phyloP scores from a whole-genome alignment of 2,329 filamentous ascomycete genomes.

The Fusarium succisae region DNA sequence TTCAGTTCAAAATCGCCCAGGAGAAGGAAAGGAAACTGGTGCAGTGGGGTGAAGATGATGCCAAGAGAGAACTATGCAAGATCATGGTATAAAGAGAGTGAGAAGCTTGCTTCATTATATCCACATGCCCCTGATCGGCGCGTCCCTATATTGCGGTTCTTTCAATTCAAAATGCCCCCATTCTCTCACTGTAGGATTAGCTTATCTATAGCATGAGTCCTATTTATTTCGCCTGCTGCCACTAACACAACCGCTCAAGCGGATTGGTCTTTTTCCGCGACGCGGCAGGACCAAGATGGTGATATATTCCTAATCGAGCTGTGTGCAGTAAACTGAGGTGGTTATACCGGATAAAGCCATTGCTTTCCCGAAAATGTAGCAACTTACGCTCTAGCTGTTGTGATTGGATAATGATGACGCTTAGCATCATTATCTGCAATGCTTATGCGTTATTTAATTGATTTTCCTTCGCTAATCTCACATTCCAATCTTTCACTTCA shows the following conservation, averaged over 20 bases:
- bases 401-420: not conserved
- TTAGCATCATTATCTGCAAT: not conserved
- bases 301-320: not conserved
- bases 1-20: not conserved
- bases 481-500: not conserved
- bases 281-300: not conserved
- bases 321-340: too few species aligned
- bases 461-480: not conserved
- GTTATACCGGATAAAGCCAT: not conserved
- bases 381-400: not conserved
- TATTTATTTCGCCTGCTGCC: too few species aligned
- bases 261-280: too few species aligned
- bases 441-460: not conserved
- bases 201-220: not conserved
- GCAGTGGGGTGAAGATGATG: not conserved
- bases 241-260: not conserved
- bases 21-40: not conserved
- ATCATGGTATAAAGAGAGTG: not conserved
- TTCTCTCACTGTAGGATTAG: fast-evolving
- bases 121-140: not conserved
- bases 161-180: fast-evolving
- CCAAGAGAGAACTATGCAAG: not conserved
- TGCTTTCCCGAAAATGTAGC: fast-evolving
- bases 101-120: not conserved
- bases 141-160: not conserved